Percentiles rank a stretch among this genome's conserved stretches.
phyloP scores from a whole-genome alignment of 2,329 filamentous ascomycete genomes.

The Cordyceps tenuipes region DNA sequence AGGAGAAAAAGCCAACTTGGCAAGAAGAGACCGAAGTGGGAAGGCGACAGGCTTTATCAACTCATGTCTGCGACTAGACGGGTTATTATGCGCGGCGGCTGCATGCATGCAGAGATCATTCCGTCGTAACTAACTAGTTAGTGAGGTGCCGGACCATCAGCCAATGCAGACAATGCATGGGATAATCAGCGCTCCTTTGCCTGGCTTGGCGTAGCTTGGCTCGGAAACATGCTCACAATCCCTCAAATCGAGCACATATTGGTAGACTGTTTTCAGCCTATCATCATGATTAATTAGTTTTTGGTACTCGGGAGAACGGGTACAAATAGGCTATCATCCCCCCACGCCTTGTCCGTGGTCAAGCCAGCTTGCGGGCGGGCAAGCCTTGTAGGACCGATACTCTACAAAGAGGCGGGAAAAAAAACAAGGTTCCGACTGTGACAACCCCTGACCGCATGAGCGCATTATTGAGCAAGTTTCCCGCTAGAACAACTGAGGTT shows the following conservation, averaged over 20 bases:
- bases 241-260: background rate
- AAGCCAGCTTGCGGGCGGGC: too few relatives aligned
- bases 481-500: background rate
- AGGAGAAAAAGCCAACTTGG: background rate
- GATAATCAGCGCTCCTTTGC: too few relatives aligned
- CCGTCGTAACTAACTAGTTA: too few relatives aligned
- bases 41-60: background rate
- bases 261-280: background rate
- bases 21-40: background rate
- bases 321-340: too few relatives aligned
- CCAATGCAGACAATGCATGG: too few relatives aligned
- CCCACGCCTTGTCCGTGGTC: too few relatives aligned
- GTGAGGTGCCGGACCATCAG: too few relatives aligned
- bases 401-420: too few relatives aligned
- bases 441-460: background rate
- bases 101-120: too few relatives aligned
- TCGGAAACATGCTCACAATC: conserved; percentile 4
- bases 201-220: background rate
- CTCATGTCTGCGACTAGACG: background rate
- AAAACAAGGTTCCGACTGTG: background rate
- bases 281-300: background rate
- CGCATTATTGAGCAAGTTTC: conserved; percentile 11
- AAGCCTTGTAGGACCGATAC: background rate
- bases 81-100: too few relatives aligned
- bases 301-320: too few relatives aligned